Percentiles rank a stretch among this genome's conserved stretches.
phyloP scores from a whole-genome alignment of 2,329 filamentous ascomycete genomes.

The Curvularia sp. region DNA sequence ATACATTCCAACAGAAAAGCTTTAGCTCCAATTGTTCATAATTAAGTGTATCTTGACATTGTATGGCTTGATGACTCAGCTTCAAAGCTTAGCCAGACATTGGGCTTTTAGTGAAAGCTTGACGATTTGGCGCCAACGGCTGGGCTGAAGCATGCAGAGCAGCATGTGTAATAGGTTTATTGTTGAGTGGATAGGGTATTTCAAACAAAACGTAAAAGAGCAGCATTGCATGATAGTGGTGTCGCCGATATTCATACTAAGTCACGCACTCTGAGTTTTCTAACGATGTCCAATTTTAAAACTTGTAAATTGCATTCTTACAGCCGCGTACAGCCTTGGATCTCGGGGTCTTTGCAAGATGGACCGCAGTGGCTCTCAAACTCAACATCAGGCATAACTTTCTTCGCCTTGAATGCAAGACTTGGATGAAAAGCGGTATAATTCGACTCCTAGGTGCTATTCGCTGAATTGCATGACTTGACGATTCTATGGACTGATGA shows the following conservation, averaged over 20 bases:
- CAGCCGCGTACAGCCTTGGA: background rate
- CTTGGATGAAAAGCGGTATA: background rate
- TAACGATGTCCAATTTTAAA: background rate
- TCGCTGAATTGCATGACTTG: background rate
- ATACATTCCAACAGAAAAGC: no score
- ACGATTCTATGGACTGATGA: background rate
- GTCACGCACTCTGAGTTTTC: background rate
- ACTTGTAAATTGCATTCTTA: background rate
- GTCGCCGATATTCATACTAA: background rate
- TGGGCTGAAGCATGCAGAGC: background rate
- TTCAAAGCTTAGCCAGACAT: background rate
- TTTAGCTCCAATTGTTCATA: background rate
- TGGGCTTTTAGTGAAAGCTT: background rate
- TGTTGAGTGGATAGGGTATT: background rate
- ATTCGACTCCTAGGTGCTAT: background rate
- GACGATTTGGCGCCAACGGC: background rate
- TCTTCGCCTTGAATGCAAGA: background rate
- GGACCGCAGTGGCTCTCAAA: background rate
- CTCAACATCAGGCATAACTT: no score
- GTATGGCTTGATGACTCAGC: background rate
- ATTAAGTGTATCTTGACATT: background rate
- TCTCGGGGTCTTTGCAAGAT: background rate
- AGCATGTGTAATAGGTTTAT: background rate
- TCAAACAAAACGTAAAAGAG: background rate
- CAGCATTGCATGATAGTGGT: background rate